Conservation (phyloP, 2,329 filamentous ascomycete species). For the Ceratocystis destructans region DNA sequence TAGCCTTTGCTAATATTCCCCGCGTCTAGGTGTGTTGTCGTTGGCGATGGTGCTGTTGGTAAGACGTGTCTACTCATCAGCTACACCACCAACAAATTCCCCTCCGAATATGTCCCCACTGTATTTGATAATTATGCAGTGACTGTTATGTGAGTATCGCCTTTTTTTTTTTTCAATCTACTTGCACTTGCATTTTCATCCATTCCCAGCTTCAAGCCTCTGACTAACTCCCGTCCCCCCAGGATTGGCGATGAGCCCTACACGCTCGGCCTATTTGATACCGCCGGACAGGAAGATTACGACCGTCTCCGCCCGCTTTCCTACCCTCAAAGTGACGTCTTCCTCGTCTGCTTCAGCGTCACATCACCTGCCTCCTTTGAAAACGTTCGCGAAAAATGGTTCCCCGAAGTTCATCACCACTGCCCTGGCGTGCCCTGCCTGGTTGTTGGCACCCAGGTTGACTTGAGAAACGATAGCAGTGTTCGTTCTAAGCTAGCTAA, state of each 20-base stretch:
- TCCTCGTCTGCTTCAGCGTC: slow-evolving; percentile 97
- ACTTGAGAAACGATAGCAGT: slow-evolving; percentile 77
- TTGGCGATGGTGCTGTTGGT: slow-evolving; percentile 97
- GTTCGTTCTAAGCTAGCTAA: slow-evolving; percentile 85
- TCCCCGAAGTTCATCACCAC: slow-evolving; percentile 96
- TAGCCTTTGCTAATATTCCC: slow-evolving; percentile 3
- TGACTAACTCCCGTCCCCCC: slow-evolving; percentile 13
- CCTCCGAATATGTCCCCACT: slow-evolving; percentile 97
- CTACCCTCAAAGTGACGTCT: slow-evolving; percentile 96
- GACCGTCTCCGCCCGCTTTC: slow-evolving; percentile 91
- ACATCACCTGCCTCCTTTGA: slow-evolving; percentile 96
- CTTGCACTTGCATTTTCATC: slow-evolving; percentile 12
- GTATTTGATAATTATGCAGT: slow-evolving; percentile 99
- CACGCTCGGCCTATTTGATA: slow-evolving; percentile 94
- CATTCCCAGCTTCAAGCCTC: slow-evolving; percentile 1
- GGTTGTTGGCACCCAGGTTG: slow-evolving; percentile 94
- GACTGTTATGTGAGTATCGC: slow-evolving; percentile 81
- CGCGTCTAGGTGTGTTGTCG: slow-evolving; percentile 73
- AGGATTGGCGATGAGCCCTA: slow-evolving; percentile 99
- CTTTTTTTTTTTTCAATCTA: slow-evolving; percentile 15
- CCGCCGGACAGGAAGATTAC: slow-evolving; percentile 98
- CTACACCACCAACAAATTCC: slow-evolving; percentile 99
- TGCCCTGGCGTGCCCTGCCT: slow-evolving; percentile 95
- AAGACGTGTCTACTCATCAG: slow-evolving; percentile 98
- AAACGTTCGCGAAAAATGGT: slow-evolving; percentile 98